Evolutionary conservation across 257 asterid genomes (phyloP).

Genomic region (Forsythia suspensa): DNA sequence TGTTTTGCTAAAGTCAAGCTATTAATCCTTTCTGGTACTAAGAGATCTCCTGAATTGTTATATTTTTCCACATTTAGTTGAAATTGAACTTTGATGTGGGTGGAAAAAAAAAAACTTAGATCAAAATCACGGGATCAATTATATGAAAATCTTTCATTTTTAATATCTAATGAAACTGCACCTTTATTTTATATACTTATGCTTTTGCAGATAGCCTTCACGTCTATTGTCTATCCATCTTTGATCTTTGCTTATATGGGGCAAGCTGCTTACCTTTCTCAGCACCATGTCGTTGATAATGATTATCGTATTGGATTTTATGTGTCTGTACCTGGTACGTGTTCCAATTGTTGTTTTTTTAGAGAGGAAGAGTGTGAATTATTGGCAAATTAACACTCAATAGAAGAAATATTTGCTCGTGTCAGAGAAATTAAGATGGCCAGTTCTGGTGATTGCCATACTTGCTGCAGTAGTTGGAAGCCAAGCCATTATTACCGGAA

Average conservation of each 20-base stretch:
- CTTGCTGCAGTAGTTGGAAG: constrained; percentile 95
- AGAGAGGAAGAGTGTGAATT: neutral
- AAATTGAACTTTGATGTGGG: no score
- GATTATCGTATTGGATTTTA: constrained; percentile 69
- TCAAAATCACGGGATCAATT: neutral
- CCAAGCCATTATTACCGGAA: constrained; percentile 90
- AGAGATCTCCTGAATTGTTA: neutral
- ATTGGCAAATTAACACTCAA: neutral
- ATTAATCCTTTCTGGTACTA: neutral
- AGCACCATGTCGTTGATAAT: constrained; percentile 46
- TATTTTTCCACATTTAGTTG: neutral
- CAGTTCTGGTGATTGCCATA: constrained; percentile 78
- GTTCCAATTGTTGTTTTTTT: neutral
- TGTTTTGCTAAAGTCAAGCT: neutral
- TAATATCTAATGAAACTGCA: neutral
- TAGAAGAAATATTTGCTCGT: neutral
- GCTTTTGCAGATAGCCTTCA: constrained; percentile 69
- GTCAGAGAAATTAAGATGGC: constrained; percentile 70
- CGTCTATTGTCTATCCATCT: constrained; percentile 74
- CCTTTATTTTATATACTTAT: constrained; percentile 16
- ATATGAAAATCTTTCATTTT: neutral
- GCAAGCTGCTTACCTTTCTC: constrained; percentile 88
- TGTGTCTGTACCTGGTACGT: constrained; percentile 83
- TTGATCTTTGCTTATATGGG: constrained; percentile 92
- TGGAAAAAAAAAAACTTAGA: no score